These are phyloP conservation scores for Avena sativa DNA, from an alignment of 176 grass and related monocot species.

Conservation along the genomic window DNA sequence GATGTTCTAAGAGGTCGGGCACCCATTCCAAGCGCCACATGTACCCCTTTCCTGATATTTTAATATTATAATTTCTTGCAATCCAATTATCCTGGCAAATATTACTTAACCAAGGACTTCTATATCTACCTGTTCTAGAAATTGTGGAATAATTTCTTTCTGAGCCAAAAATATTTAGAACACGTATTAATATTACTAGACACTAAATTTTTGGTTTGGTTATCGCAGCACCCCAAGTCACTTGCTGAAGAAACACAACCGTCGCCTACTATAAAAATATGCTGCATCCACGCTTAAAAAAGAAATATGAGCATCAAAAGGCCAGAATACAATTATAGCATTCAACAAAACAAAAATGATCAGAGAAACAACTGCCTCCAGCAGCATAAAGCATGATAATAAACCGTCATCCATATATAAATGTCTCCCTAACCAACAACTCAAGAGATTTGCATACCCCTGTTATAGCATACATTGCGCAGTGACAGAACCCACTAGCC, in stretches of 20 bases:
- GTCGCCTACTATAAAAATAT: background rate
- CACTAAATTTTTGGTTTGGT: background rate
- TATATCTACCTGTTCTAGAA: too few species aligned
- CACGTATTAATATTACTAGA: background rate
- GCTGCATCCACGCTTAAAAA: background rate
- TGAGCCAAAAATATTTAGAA: too few species aligned
- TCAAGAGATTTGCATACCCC: background rate
- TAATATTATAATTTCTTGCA: too few species aligned
- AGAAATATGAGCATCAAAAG: background rate
- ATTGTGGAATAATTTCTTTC: too few species aligned
- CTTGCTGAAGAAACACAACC: background rate
- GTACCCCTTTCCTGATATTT: too few species aligned
- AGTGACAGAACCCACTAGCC: background rate
- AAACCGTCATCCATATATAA: background rate
- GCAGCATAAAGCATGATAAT: background rate
- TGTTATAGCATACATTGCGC: background rate
- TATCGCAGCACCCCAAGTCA: background rate
- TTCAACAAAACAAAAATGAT: conserved; percentile 1
- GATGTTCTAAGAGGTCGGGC: too few species aligned
- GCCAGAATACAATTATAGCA: background rate
- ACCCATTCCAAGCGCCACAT: too few species aligned
- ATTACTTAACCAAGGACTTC: too few species aligned
- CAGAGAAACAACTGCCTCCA: background rate
- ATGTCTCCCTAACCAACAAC: background rate
- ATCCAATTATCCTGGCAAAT: too few species aligned